These are phyloP conservation scores for Globisporangium solare DNA, from an alignment of 352 stramenopile species.

Conservation along the genomic window DNA sequence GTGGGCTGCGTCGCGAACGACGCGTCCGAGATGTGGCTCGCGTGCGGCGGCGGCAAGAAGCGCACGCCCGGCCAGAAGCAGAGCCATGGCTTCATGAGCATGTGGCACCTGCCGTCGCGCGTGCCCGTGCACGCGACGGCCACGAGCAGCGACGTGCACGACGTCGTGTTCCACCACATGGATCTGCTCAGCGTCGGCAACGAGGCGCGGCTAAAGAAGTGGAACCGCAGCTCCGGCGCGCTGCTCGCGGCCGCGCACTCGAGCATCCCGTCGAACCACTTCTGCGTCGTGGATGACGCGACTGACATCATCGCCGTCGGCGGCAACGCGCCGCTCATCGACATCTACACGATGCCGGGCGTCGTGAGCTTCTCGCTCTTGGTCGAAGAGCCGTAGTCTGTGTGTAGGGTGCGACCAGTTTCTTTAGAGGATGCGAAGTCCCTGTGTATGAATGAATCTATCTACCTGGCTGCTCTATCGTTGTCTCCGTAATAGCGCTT, in stretches of 20 bases:
- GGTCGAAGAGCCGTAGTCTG: slow-evolving; percentile 19
- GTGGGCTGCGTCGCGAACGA: slow-evolving; percentile 60
- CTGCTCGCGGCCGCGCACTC: slow-evolving; percentile 51
- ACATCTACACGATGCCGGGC: slow-evolving; percentile 78
- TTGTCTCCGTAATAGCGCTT: slow-evolving; percentile 29
- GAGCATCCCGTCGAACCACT: slow-evolving; percentile 52
- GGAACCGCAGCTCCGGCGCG: slow-evolving; percentile 67
- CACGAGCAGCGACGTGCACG: slow-evolving; percentile 58
- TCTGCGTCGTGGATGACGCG: slow-evolving; percentile 57
- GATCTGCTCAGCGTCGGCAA: slow-evolving; percentile 71
- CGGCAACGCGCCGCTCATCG: slow-evolving; percentile 45
- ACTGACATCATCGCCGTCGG: slow-evolving; percentile 70
- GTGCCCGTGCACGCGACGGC: slow-evolving; percentile 63
- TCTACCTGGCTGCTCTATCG: background rate
- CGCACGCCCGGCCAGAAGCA: slow-evolving; percentile 20
- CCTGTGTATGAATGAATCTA: background rate
- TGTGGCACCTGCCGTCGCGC: slow-evolving; percentile 77
- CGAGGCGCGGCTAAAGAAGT: slow-evolving; percentile 59
- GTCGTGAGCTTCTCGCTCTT: slow-evolving; percentile 80
- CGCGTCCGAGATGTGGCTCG: slow-evolving; percentile 70
- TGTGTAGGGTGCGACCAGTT: background rate
- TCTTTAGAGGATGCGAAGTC: too few species aligned
- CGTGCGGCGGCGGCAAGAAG: slow-evolving; percentile 45
- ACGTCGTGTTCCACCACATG: slow-evolving; percentile 66
- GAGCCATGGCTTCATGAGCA: slow-evolving; percentile 46